phyloP scores from a whole-genome alignment of 495 filamentous ascomycete species.

The Corynascus novoguineensis region DNA sequence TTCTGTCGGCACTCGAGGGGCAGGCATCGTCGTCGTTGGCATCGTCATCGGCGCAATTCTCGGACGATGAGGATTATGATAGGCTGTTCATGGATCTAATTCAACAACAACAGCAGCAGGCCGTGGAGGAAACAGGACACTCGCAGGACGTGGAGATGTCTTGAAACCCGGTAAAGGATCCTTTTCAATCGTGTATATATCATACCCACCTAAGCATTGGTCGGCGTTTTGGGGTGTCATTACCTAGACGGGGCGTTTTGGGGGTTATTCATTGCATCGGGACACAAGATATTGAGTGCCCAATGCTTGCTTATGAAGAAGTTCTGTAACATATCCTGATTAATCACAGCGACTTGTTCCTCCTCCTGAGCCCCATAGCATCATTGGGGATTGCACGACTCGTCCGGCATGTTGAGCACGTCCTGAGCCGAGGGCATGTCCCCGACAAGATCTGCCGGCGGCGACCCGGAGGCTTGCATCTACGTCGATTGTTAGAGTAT shows the following conservation, averaged over 20 bases:
- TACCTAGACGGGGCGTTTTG: background rate
- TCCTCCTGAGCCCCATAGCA: background rate
- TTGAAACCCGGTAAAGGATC: slow-evolving; percentile 6
- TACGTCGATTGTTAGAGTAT: slow-evolving; percentile 21
- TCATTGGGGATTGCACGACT: slow-evolving; percentile 67
- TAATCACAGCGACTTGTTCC: background rate
- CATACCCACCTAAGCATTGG: background rate
- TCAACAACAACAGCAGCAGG: background rate
- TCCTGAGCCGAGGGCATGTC: slow-evolving; percentile 78
- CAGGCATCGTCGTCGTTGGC: background rate
- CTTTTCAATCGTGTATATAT: background rate
- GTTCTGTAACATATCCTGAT: slow-evolving; percentile 9
- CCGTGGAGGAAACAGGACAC: background rate
- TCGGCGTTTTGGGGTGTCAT: background rate
- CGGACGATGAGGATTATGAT: slow-evolving; percentile 59
- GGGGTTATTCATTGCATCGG: background rate
- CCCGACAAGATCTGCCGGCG: slow-evolving; percentile 82
- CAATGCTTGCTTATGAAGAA: background rate
- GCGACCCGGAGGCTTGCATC: slow-evolving; percentile 95
- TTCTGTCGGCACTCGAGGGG: slow-evolving; percentile 35
- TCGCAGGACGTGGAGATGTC: slow-evolving; percentile 33
- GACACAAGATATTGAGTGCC: slow-evolving; percentile 2
- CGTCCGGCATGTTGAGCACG: slow-evolving; percentile 61
- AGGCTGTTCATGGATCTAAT: slow-evolving; percentile 50
- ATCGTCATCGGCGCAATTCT: slow-evolving; percentile 24